phyloP scores from a whole-genome alignment of 352 stramenopile genomes.

The Peronosclerospora sorghi region DNA sequence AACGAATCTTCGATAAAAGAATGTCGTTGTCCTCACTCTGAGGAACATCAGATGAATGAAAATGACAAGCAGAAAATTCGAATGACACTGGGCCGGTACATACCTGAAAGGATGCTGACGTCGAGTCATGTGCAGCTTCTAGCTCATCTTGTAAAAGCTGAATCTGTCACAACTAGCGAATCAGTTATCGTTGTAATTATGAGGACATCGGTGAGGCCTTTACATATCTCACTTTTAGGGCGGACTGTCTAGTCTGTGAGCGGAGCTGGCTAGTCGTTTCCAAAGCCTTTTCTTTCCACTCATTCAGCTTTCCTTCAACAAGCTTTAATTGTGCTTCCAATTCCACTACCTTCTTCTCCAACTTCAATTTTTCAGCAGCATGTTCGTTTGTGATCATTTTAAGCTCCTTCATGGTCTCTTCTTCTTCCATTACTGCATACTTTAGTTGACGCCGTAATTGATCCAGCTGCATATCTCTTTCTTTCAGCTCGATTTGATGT shows the following conservation, averaged over 20 bases:
- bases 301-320: slow-evolving; percentile 45
- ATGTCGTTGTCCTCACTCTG: slow-evolving; percentile 45
- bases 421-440: slow-evolving; percentile 48
- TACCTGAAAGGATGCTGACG: slow-evolving; percentile 28
- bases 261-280: slow-evolving; percentile 42
- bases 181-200: not conserved
- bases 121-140: slow-evolving; percentile 26
- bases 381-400: slow-evolving; percentile 37
- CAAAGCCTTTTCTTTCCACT: slow-evolving; percentile 65
- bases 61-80: slow-evolving; percentile 4
- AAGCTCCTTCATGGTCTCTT: slow-evolving; percentile 51
- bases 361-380: slow-evolving; percentile 41
- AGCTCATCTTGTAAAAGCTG: slow-evolving; percentile 55
- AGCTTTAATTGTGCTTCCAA: slow-evolving; percentile 58
- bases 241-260: slow-evolving; percentile 27
- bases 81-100: not conserved
- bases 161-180: slow-evolving; percentile 21
- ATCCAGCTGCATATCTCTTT: slow-evolving; percentile 54
- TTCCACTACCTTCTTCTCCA: slow-evolving; percentile 64
- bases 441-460: slow-evolving; percentile 59
- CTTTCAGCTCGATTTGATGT: slow-evolving; percentile 58
- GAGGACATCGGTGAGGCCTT: not conserved
- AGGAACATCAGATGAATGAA: slow-evolving; percentile 22
- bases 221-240: slow-evolving; percentile 32
- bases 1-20: slow-evolving; percentile 52